Percentiles rank a stretch among this genome's conserved stretches.
Conservation (phyloP, 2,329 filamentous ascomycete genomes). For the Davidsoniella neocaledoniae region DNA sequence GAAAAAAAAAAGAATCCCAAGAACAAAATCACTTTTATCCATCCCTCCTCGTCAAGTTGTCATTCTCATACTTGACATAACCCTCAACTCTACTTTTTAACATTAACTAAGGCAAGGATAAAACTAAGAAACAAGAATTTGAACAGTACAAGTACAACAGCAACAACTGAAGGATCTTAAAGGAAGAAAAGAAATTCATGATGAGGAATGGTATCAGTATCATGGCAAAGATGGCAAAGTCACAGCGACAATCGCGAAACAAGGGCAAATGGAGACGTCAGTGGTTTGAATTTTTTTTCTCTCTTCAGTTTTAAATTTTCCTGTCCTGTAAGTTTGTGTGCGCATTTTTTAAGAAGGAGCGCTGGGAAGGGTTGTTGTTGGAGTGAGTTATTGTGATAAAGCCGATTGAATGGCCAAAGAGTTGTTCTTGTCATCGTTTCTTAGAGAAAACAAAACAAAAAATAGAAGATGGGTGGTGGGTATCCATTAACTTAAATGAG, state of each 20-base stretch:
- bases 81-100: not conserved
- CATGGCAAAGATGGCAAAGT: too few species aligned
- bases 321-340: conserved; percentile 8
- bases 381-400: not conserved
- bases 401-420: not conserved
- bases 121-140: not conserved
- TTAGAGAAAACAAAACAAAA: not conserved
- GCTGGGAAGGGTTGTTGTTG: not conserved
- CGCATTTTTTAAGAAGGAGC: conserved; percentile 2
- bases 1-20: not conserved
- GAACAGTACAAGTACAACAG: not conserved
- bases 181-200: too few species aligned
- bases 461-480: not conserved
- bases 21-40: not conserved
- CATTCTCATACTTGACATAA: too few species aligned
- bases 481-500: conserved; percentile 40
- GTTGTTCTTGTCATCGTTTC: not conserved
- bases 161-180: too few species aligned
- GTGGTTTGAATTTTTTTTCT: conserved; percentile 13
- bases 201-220: too few species aligned
- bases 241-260: not conserved
- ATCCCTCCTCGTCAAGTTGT: too few species aligned
- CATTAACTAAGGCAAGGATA: not conserved
- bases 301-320: conserved; percentile 12
- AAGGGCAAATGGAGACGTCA: not conserved